Evolutionary conservation across 129 eudicot species (phyloP).

Genomic region (Tanacetum coccineum): DNA sequence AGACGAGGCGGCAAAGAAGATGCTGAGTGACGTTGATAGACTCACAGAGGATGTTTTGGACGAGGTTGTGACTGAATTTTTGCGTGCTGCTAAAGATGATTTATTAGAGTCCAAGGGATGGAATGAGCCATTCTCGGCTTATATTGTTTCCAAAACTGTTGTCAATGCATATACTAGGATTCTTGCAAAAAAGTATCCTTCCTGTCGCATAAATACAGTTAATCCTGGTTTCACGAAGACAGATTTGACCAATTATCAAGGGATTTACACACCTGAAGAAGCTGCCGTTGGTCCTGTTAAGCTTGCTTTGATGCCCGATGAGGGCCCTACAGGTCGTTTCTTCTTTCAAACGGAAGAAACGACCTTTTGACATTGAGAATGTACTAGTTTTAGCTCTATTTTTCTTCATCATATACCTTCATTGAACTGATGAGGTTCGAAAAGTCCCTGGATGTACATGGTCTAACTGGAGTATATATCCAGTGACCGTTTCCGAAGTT

Average conservation of each 20-base stretch:
- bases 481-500: too few relatives aligned
- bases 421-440: too few relatives aligned
- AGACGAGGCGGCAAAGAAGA: slow-evolving; percentile 14
- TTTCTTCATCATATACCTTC: too few relatives aligned
- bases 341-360: slow-evolving; percentile 21
- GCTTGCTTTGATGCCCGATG: slow-evolving; percentile 23
- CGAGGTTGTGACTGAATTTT: slow-evolving; percentile 20
- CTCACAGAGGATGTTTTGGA: slow-evolving; percentile 22
- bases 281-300: slow-evolving; percentile 21
- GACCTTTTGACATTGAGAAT: not conserved
- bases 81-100: slow-evolving; percentile 21
- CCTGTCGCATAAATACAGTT: slow-evolving; percentile 8
- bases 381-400: not conserved
- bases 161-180: slow-evolving; percentile 20
- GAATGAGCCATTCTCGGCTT: slow-evolving; percentile 25
- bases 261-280: slow-evolving; percentile 18
- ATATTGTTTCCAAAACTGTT: slow-evolving; percentile 21
- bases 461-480: too few relatives aligned
- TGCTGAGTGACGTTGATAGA: slow-evolving; percentile 17
- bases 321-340: slow-evolving; percentile 18
- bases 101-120: slow-evolving; percentile 25
- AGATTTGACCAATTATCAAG: slow-evolving; percentile 16
- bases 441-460: too few relatives aligned
- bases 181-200: slow-evolving; percentile 15
- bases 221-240: slow-evolving; percentile 26